phyloP scores from a whole-genome alignment of 306 rosid species.

The peach (Prunus persica) region DNA sequence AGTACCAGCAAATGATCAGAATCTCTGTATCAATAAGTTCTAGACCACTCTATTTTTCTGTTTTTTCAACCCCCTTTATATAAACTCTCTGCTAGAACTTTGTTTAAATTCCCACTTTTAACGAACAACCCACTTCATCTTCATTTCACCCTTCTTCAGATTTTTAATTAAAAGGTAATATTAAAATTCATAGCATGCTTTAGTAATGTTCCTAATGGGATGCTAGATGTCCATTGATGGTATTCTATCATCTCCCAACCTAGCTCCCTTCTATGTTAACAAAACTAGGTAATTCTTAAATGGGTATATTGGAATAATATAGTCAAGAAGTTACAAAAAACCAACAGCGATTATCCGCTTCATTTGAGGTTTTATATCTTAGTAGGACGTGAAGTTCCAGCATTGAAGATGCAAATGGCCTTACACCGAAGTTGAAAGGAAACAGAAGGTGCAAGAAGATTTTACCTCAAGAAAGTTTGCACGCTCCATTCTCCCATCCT shows the following conservation, averaged over 20 bases:
- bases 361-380: background rate
- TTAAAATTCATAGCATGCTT: background rate
- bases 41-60: background rate
- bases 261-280: background rate
- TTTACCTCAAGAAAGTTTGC: slow-evolving; percentile 84
- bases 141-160: background rate
- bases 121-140: background rate
- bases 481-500: slow-evolving; percentile 99
- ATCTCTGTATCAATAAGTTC: background rate
- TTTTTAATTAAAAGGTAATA: background rate
- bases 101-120: background rate
- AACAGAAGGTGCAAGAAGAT: background rate
- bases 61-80: background rate
- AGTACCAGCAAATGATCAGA: background rate
- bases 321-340: background rate
- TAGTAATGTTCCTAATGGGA: background rate
- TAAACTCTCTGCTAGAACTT: background rate
- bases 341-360: background rate
- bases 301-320: background rate
- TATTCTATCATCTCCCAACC: slow-evolving; percentile 5
- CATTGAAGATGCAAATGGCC: background rate
- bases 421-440: background rate
- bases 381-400: background rate
- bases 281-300: background rate
- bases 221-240: background rate